These are phyloP conservation scores for Pyrenopolyporus hunteri DNA, from an alignment of 495 filamentous ascomycete genomes.

Conservation along the genomic window DNA sequence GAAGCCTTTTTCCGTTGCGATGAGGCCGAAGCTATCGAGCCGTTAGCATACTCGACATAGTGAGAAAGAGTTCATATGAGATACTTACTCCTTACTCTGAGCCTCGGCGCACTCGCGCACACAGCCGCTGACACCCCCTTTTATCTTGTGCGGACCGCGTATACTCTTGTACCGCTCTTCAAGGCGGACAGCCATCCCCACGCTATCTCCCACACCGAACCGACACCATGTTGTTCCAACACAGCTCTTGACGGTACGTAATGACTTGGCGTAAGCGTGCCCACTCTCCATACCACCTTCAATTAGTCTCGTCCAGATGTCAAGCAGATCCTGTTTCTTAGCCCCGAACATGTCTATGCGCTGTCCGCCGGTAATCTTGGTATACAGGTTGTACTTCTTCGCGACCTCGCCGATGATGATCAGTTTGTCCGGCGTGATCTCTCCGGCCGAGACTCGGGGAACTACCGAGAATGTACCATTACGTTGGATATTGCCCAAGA, in stretches of 20 bases:
- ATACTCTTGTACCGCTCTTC: conserved; percentile 97
- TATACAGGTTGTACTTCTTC: conserved; percentile 87
- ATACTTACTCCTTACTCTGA: conserved; percentile 85
- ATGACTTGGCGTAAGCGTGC: conserved; percentile 91
- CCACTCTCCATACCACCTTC: conserved; percentile 95
- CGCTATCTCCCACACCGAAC: conserved; percentile 91
- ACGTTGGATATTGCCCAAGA: conserved; percentile 92
- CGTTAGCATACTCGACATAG: conserved; percentile 11
- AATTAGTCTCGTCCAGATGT: conserved; percentile 87
- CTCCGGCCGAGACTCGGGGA: conserved; percentile 82
- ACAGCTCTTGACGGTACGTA: conserved; percentile 93
- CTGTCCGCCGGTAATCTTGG: conserved; percentile 95
- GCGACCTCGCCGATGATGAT: conserved; percentile 89
- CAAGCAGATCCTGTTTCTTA: conserved; percentile 85
- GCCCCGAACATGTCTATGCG: conserved; percentile 97
- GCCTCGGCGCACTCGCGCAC: conserved; percentile 95
- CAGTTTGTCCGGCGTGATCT: conserved; percentile 90
- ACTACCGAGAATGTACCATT: conserved; percentile 94
- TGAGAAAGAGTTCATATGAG: background rate
- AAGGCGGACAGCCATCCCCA: conserved; percentile 92
- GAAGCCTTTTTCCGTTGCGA: conserved; percentile 93
- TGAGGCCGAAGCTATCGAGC: conserved; percentile 78
- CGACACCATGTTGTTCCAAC: conserved; percentile 96
- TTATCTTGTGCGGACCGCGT: conserved; percentile 90
- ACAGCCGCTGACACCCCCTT: conserved; percentile 90